Evolutionary conservation across 208 protist genomes (phyloP), one percentile per base, ranked within the genome.

Genomic region (Leishmania aethiopica): DNA sequence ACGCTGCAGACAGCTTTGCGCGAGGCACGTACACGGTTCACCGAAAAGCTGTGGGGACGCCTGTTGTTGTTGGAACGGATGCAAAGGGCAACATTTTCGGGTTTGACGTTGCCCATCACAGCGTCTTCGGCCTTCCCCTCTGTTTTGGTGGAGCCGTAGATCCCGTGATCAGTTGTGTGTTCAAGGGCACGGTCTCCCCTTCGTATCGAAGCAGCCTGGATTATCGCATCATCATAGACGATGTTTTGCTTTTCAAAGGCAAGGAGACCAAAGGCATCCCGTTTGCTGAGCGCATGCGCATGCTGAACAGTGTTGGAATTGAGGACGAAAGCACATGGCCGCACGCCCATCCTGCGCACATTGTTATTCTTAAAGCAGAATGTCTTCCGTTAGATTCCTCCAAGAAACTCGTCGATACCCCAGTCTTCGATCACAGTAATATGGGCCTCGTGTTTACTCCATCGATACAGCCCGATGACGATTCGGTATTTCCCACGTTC

Each of bases 201-300:
- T 94, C 91, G 32, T 92, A 89, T 69, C 45, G 91, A 59, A 88
- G 81, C 57, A 84, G 82, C 67, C 67, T 86, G 35, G 90, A 97
- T 40, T 93, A 90, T 80, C 86, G 91, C 47, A 92, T 95, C 57
- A 90, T 97, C 70, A 73, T 97, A 22, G 88, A 95, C 62, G 94
- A 97, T 78, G 84, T 97, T 66, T 77, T 96, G 25, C 69, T 89
- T 53, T 96, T 95, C 79, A 82, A 95, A 75, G 89, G 88, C 42
- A 85, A 77, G 49, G 88, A 96, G 51, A 87, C 94, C 22, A 84
- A 83, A 66, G 80, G 84, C 35, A 78, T 86, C 32, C 78, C 84
- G 17, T 97, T 95, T 83, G 42, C 88, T 13, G 88, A 95, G 71
- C 87, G 94, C 13, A 90, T 93, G 91, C 42, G 77, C 35, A 85